Evolutionary conservation across 192 early-diverging fungal genomes (phyloP), one percentile per base, ranked within the genome.

Genomic region (Coemansia sp.): DNA sequence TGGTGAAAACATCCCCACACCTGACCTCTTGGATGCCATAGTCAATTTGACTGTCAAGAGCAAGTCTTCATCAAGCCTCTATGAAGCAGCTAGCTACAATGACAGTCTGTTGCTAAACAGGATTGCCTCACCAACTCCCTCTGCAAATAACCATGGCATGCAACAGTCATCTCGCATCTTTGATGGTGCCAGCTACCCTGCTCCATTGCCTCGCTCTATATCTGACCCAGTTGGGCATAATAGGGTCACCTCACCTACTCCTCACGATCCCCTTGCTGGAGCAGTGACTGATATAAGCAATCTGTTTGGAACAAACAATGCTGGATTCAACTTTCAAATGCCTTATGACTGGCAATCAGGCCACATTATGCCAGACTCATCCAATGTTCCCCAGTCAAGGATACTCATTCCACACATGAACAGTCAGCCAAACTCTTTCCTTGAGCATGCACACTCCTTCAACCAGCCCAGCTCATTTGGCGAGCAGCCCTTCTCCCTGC

Each of bases 1-100:
- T 12, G 24, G 35, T 11, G 64, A 73, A 8, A 45, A 35, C 29
- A 36, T 42, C 14, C 67, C 64, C 29, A 67, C 67, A 11, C 40
- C 67, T 1, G 77, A 79, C 5, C 67, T 79, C 5, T 45, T 70
- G 1, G 77, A 79, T 15, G 72, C 67, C 39, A 79, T 79, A 38
- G 56, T 74, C 17, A 79, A 79, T 35, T 39, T 79, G 35, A 70
- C 77, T 5, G 72, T 79, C 53, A 61, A 70, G 11, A 71, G 59
- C 39, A 39, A 14, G 20, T 41, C 65, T 4, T 46, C 38, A 29
- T 35, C 57, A 6, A 49, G 45, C 27, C 42, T 45, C 11, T 29
- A 38, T 11, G 22, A 65, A 2, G 20, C 41, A 41, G 38, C 27
- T 3, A 32, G 57, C 22, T 47, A 60, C 15, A 22, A 38, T 58